These are phyloP conservation scores for Pythium brassicae DNA, from an alignment of 352 stramenopile species.

Conservation along the genomic window DNA sequence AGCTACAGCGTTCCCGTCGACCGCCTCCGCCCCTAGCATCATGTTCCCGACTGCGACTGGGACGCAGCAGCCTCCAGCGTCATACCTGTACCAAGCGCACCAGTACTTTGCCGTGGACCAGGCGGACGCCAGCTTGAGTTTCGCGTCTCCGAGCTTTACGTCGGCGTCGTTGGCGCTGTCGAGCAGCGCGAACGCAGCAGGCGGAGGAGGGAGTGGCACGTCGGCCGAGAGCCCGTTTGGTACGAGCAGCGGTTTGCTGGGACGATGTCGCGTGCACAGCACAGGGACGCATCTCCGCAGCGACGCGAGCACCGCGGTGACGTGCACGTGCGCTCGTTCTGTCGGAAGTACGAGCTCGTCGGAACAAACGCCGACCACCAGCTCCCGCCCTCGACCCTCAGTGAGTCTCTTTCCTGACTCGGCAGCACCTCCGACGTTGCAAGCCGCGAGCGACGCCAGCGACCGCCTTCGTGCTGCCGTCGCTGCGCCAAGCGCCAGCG, in stretches of 20 bases:
- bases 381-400: background rate
- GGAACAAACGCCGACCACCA: background rate
- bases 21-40: background rate
- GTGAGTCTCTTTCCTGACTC: background rate
- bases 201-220: background rate
- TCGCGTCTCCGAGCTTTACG: background rate
- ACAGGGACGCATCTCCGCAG: slow-evolving; percentile 1
- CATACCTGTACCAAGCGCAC: slow-evolving; percentile 7
- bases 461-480: background rate
- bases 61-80: background rate
- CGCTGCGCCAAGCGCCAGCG: slow-evolving; percentile 2
- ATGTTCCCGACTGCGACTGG: background rate
- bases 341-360: slow-evolving; percentile 14
- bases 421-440: background rate
- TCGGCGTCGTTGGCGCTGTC: background rate
- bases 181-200: background rate
- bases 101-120: slow-evolving; percentile 15
- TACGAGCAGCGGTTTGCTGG: background rate
- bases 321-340: slow-evolving; percentile 35
- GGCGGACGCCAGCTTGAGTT: background rate
- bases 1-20: slow-evolving; percentile 8
- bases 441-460: background rate
- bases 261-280: slow-evolving; percentile 9
- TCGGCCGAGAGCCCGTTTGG: background rate
- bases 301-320: background rate